phyloP scores from a whole-genome alignment of 768 basidiomycete genomes.

The Pulveroboletus frians region DNA sequence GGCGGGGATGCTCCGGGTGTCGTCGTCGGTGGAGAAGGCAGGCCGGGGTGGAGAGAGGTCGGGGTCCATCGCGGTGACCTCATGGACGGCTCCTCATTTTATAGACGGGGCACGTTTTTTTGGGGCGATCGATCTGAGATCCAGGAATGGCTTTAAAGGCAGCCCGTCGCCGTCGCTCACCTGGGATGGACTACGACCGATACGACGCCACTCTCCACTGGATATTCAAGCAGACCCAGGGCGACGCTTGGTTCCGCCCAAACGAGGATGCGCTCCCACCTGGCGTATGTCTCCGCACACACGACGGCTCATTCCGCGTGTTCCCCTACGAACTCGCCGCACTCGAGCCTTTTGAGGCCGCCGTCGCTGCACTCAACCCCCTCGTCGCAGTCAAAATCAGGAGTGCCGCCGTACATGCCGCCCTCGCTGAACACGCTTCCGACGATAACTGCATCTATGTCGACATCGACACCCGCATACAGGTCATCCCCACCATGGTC shows the following conservation, averaged over 20 bases:
- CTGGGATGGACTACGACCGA: slow-evolving; percentile 35
- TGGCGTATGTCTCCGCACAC: slow-evolving; percentile 47
- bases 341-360: slow-evolving; percentile 51
- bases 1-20: background rate
- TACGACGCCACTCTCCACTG: slow-evolving; percentile 29
- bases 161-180: background rate
- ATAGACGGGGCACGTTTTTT: too few species aligned
- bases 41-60: too few species aligned
- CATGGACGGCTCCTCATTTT: too few species aligned
- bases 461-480: slow-evolving; percentile 64
- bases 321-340: slow-evolving; percentile 52
- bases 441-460: slow-evolving; percentile 40
- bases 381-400: slow-evolving; percentile 52
- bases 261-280: slow-evolving; percentile 43
- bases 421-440: slow-evolving; percentile 36
- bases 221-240: slow-evolving; percentile 33
- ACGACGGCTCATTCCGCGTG: slow-evolving; percentile 45
- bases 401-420: slow-evolving; percentile 47
- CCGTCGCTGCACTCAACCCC: slow-evolving; percentile 48
- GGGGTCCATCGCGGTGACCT: too few species aligned
- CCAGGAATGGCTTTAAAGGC: too few species aligned
- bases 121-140: too few species aligned
- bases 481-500: slow-evolving; percentile 75
- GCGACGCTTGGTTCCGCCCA: slow-evolving; percentile 52
- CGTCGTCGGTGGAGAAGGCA: too few species aligned